Evolutionary conservation across 1,139 yeast species (phyloP).

Genomic region (Yamadazyma taylorii): DNA sequence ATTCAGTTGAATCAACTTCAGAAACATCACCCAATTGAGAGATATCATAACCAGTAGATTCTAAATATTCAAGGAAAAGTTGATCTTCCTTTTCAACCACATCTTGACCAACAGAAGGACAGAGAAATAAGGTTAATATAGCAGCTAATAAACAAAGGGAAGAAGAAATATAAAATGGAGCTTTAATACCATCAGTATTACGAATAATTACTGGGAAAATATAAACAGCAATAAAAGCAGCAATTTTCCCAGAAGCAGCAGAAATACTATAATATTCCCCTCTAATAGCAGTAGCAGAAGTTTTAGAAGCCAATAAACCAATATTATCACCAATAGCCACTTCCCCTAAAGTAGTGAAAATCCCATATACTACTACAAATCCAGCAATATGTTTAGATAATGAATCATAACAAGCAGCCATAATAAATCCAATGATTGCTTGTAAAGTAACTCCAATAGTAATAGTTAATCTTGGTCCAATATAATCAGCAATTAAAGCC

Average conservation of each 20-base stretch:
- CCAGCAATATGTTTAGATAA: constrained; percentile 67
- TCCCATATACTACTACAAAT: constrained; percentile 83
- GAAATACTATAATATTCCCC: constrained; percentile 91
- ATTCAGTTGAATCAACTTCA: constrained; percentile 8
- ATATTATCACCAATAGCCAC: constrained; percentile 94
- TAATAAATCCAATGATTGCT: constrained; percentile 78
- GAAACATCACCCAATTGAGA: constrained; percentile 44
- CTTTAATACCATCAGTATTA: constrained; percentile 54
- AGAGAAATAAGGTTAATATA: constrained; percentile 61
- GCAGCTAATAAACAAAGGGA: constrained; percentile 76
- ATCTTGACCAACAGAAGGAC: constrained; percentile 83
- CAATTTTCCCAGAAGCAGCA: constrained; percentile 88
- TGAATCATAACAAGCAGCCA: constrained; percentile 68
- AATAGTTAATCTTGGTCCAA: constrained; percentile 85
- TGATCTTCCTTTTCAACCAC: constrained; percentile 78
- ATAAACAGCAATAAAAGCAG: constrained; percentile 90
- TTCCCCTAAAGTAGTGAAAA: constrained; percentile 84
- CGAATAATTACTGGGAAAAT: constrained; percentile 75
- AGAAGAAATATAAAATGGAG: constrained; percentile 83
- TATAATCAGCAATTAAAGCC: constrained; percentile 75
- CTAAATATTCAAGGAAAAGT: constrained; percentile 64
- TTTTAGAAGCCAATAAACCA: constrained; percentile 84
- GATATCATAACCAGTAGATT: constrained; percentile 57
- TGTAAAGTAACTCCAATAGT: constrained; percentile 68
- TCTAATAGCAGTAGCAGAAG: constrained; percentile 82